Base-by-base conservation (phyloP, 441 rosid genomes). In the Euphorbia celastroides region DNA sequence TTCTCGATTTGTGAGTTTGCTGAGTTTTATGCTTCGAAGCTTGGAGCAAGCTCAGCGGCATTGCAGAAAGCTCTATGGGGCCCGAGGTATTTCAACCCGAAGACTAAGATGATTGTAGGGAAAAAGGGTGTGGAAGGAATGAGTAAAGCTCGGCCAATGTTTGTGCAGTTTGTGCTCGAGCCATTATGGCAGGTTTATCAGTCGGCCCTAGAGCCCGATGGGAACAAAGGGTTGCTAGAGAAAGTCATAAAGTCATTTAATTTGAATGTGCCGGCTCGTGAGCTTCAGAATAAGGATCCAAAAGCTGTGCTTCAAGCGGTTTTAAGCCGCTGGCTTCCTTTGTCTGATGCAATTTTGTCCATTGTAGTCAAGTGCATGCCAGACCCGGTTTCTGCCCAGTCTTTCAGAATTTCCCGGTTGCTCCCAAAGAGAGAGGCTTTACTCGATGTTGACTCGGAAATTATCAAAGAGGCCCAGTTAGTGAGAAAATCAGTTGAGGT, bases 241-340 rank as follows among this genome's bases (percentile, higher is more conserved):
- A 89, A 85, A 77, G 89, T 89, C 52, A 86, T 93, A 11, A 88
- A 86, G 58, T 77, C 84, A 1, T 91, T 91, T 73, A 91, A 84
- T 72, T 72, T 91, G 81, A 71, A 76, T 41, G 78, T 93, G 19
- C 87, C 92, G 5, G 79, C 84, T 51, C 97, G 92, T 23, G 96
- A 93, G 60, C 83, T 93, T 73, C 86, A 80, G 80, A 87, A 88
- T 75, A 93, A 83, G 88, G 97, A 93, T 73, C 92, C 88, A 0
- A 93, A 91, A 79, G 62, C 73, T 61, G 83, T 89, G 69, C 96
- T 91, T 77, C 96, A 89, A 42, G 79, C 96, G 28, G 88, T 93
- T 34, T 78, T 91, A 93, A 91, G 93, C 65, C 87, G 87, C 60
- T 93, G 99, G 97, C 95, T 93, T 75, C 99, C 99, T 48, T 76